Conservation (phyloP, 2,329 filamentous ascomycete species). For the Epichloe gansuensis region DNA sequence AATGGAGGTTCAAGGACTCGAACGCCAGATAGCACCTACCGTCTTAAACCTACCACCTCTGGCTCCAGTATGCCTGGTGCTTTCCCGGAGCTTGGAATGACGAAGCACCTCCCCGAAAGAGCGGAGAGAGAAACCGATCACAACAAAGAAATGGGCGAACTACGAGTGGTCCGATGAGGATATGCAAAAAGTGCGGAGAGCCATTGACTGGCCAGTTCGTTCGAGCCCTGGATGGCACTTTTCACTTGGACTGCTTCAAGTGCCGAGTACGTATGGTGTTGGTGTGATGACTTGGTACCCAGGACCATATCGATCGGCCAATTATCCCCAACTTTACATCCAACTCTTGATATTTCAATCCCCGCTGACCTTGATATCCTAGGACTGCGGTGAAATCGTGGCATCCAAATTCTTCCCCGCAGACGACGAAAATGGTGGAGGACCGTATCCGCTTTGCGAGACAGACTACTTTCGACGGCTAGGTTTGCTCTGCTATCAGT, state of each 20-base stretch:
- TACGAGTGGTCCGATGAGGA: slow-evolving; percentile 47
- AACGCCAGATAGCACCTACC: slow-evolving; percentile 25
- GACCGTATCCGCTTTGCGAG: slow-evolving; percentile 91
- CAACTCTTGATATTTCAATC: too few species aligned
- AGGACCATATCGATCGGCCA: neutral
- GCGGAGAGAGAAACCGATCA: slow-evolving; percentile 46
- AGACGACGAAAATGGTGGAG: slow-evolving; percentile 73
- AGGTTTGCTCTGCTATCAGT: slow-evolving; percentile 82
- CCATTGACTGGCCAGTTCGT: slow-evolving; percentile 91
- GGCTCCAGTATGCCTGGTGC: slow-evolving; percentile 21
- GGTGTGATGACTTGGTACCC: neutral
- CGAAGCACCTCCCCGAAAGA: slow-evolving; percentile 33
- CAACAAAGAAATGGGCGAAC: slow-evolving; percentile 41
- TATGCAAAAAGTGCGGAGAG: slow-evolving; percentile 81
- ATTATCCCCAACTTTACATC: neutral
- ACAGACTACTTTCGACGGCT: slow-evolving; percentile 94
- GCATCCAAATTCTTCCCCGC: slow-evolving; percentile 98
- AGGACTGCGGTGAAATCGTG: slow-evolving; percentile 96
- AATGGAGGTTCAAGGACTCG: slow-evolving; percentile 20
- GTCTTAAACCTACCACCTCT: slow-evolving; percentile 22
- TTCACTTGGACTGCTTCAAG: slow-evolving; percentile 95
- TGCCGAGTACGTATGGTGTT: slow-evolving; percentile 57
- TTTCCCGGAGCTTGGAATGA: slow-evolving; percentile 22
- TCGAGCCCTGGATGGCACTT: slow-evolving; percentile 82
- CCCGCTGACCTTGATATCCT: slow-evolving; percentile 9